Base-by-base conservation (phyloP, 176 grass and related monocot species). In the Elymus sibiricus region DNA sequence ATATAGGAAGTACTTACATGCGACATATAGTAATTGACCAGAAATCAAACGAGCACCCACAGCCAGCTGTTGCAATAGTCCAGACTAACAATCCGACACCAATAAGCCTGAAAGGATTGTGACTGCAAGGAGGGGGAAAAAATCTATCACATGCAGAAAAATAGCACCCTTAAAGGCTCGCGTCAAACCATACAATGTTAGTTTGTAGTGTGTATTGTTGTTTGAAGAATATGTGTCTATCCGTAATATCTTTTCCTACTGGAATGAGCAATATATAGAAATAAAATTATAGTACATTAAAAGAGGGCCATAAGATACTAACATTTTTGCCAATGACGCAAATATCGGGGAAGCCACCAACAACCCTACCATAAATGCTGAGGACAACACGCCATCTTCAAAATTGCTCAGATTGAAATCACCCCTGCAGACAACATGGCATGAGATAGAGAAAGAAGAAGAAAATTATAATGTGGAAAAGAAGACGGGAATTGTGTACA, bases 101-200 rank as follows among this genome's bases (percentile, higher is more conserved):
- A 90, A 99, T 96, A 82, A 99, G 90, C 84, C 92, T 99, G 65
- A 99, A 99, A 86, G 97, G 97, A 91, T 99, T 99, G 81, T 93
- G 87, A 65, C 97, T 99, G 92, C 47, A 87, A 80, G 74, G 60
- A 56, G 74, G 32, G 35, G 40, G 67, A 42, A 22, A 22, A 53
- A 82, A 90, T 38, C 21, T 31, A 28, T 59, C 28, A 74, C 38
- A 71, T 26, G 22, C 17, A 34, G 16, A 55, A 75, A 87, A 72
- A 40, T 31, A 75, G 38, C 27, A 84, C 67, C 46, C 53, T 37
- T 29, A 64, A 64, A 76, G 59, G 67, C n/a, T 82, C 0, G 6
- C 76, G 42, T 44, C 2, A 60, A 6, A 17, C 5, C 9, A 42
- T 73, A 70, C 26, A n/a, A 15, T 51, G 5, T 22, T 51, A 26